Evolutionary conservation across 148 eudicot species (phyloP).

Genomic region (Rhododendron williamsianum): DNA sequence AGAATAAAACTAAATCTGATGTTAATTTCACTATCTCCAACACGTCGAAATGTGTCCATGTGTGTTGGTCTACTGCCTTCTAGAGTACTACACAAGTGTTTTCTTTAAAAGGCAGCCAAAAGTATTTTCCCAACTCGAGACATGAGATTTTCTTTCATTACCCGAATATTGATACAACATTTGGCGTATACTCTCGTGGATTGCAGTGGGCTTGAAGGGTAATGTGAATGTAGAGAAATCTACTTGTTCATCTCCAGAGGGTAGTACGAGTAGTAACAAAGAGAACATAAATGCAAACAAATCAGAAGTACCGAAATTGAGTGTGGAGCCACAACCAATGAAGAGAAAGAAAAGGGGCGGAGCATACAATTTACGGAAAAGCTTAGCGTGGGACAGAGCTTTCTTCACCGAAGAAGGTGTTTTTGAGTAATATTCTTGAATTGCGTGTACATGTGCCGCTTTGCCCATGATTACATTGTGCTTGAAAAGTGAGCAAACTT

Average conservation of each 20-base stretch:
- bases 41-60: not conserved
- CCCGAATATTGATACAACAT: not conserved
- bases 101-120: not conserved
- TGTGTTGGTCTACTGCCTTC: not conserved
- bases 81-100: not conserved
- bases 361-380: slow-evolving; percentile 75
- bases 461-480: not conserved
- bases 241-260: slow-evolving; percentile 22
- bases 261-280: slow-evolving; percentile 36
- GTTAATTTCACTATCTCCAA: not conserved
- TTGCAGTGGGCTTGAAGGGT: slow-evolving; percentile 29
- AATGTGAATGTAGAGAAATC: slow-evolving; percentile 15
- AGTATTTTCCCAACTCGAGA: not conserved
- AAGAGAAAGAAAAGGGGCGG: slow-evolving; percentile 65
- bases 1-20: not conserved
- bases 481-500: not conserved
- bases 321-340: slow-evolving; percentile 67
- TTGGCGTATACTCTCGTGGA: slow-evolving; percentile 3
- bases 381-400: slow-evolving; percentile 97
- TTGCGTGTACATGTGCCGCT: not conserved
- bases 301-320: slow-evolving; percentile 38
- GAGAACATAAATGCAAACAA: slow-evolving; percentile 51
- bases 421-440: slow-evolving; percentile 6
- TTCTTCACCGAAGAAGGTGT: slow-evolving; percentile 92
- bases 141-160: not conserved